phyloP scores from a whole-genome alignment of 805 yeast genomes.

The Candida pseudofarinosa region DNA sequence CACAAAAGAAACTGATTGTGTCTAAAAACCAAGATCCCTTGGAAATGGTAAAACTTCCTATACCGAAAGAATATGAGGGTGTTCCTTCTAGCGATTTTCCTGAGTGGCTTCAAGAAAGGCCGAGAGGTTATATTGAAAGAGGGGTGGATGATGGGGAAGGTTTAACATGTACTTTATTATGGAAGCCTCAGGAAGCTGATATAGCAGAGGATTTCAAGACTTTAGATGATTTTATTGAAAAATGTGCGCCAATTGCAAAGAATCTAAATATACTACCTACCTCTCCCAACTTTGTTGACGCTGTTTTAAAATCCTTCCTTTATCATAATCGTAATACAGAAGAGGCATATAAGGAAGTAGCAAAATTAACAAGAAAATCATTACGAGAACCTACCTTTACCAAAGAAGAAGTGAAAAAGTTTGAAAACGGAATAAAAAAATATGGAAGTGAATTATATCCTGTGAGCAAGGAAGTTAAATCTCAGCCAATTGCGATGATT shows the following conservation, averaged over 20 bases:
- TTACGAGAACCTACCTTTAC: conserved; percentile 77
- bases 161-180: conserved; percentile 56
- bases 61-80: conserved; percentile 47
- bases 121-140: conserved; percentile 78
- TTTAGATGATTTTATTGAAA: conserved; percentile 52
- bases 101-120: conserved; percentile 74
- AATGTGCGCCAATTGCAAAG: conserved; percentile 56
- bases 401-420: conserved; percentile 56
- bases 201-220: conserved; percentile 20
- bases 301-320: conserved; percentile 54
- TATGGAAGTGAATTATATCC: conserved; percentile 79
- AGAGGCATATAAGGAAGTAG: conserved; percentile 44
- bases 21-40: conserved; percentile 15
- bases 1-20: conserved; percentile 13
- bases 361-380: conserved; percentile 48
- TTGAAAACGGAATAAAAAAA: conserved; percentile 70
- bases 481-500: conserved; percentile 71
- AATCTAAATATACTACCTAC: conserved; percentile 50
- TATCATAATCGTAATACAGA: conserved; percentile 47
- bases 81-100: conserved; percentile 49
- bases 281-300: conserved; percentile 82
- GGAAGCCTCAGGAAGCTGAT: conserved; percentile 49
- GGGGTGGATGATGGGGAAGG: conserved; percentile 61
- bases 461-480: conserved; percentile 64
- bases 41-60: conserved; percentile 24